Evolutionary conservation across 176 grass and related monocot genomes (phyloP).

Genomic region (Guadua angustifolia): DNA sequence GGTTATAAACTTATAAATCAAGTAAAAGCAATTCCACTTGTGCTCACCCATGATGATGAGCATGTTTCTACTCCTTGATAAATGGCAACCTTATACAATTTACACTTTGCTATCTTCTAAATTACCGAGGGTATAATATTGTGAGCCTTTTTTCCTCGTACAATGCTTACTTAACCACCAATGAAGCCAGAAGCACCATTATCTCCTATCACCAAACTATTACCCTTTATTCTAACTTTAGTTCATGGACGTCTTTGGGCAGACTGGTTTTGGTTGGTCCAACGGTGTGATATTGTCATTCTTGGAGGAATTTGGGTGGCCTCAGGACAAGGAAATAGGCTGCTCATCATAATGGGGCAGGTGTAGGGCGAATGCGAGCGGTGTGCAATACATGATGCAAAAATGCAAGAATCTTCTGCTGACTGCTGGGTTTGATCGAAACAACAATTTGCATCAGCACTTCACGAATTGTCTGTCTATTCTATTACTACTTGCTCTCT

Average conservation of each 20-base stretch:
- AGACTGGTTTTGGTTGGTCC: constrained; percentile 99
- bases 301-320: constrained; percentile 94
- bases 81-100: background rate
- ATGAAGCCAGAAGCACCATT: background rate
- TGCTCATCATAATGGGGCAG: constrained; percentile 32
- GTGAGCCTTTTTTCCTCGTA: background rate
- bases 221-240: background rate
- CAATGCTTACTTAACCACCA: background rate
- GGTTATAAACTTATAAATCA: background rate
- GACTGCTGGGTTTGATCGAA: background rate
- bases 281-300: constrained; percentile 88
- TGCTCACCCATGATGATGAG: constrained; percentile 3
- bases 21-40: background rate
- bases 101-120: background rate
- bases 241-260: constrained; percentile 20
- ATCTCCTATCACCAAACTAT: background rate
- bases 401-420: background rate
- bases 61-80: background rate
- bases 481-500: background rate
- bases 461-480: background rate
- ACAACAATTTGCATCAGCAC: background rate
- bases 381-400: background rate
- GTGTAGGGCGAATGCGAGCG: background rate
- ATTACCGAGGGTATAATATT: background rate
- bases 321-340: constrained; percentile 56